Percentiles rank a stretch among this genome's conserved stretches.
phyloP scores from a whole-genome alignment of 176 grass and related monocot genomes.

The Phyllostachys edulis region DNA sequence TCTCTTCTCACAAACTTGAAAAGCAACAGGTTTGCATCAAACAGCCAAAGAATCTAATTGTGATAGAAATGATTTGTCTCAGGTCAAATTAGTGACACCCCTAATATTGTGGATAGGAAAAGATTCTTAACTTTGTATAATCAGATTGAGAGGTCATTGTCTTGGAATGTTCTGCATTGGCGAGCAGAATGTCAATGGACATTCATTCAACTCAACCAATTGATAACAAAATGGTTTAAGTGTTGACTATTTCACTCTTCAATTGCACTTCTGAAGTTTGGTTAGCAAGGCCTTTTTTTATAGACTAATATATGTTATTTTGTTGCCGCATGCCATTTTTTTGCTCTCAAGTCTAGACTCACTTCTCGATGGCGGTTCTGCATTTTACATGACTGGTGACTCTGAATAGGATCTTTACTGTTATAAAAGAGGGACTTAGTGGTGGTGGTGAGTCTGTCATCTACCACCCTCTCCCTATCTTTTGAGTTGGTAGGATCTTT shows the following conservation, averaged over 20 bases:
- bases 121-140: background rate
- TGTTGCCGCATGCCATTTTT: background rate
- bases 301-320: background rate
- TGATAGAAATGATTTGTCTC: constrained; percentile 9
- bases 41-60: background rate
- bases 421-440: too few relatives aligned
- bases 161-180: background rate
- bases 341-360: background rate
- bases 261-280: constrained; percentile 1
- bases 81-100: background rate
- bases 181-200: background rate
- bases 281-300: background rate
- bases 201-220: background rate
- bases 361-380: background rate
- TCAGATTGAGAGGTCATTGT: background rate
- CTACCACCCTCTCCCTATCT: too few relatives aligned
- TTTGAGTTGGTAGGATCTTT: too few relatives aligned
- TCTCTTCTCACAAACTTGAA: background rate
- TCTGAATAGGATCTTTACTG: background rate
- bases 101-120: background rate
- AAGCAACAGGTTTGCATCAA: background rate
- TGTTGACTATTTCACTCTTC: background rate
- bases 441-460: too few relatives aligned
- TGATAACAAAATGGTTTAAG: background rate
- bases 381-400: background rate